phyloP scores from a whole-genome alignment of 768 basidiomycete species.

The Guyanaporus albipodus region DNA sequence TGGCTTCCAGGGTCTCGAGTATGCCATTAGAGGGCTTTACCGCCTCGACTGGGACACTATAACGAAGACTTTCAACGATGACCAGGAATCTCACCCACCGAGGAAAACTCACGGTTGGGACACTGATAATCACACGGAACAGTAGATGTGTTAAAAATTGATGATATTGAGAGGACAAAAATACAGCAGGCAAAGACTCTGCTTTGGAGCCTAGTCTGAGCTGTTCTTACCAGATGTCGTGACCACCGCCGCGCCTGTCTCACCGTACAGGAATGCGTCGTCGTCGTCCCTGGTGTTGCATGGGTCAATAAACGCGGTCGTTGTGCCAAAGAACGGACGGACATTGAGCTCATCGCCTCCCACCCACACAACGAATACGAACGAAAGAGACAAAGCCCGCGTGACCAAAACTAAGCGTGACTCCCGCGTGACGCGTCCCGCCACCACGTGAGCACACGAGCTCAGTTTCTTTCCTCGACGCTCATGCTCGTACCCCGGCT shows the following conservation, averaged over 20 bases:
- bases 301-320: slow-evolving; percentile 26
- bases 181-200: slow-evolving; percentile 33
- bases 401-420: slow-evolving; percentile 27
- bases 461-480: not conserved
- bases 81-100: slow-evolving; percentile 21
- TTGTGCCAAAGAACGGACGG: slow-evolving; percentile 20
- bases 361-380: slow-evolving; percentile 19
- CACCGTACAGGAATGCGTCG: slow-evolving; percentile 76
- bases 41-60: slow-evolving; percentile 40
- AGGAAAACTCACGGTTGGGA: slow-evolving; percentile 59
- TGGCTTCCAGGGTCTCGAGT: slow-evolving; percentile 47
- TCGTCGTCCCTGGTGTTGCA: slow-evolving; percentile 61
- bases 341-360: slow-evolving; percentile 26
- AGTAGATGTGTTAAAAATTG: slow-evolving; percentile 39
- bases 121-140: slow-evolving; percentile 45
- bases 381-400: slow-evolving; percentile 21
- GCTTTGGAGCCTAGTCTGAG: slow-evolving; percentile 25
- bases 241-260: slow-evolving; percentile 36
- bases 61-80: slow-evolving; percentile 20
- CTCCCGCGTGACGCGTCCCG: slow-evolving; percentile 17
- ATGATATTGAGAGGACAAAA: slow-evolving; percentile 33
- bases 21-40: slow-evolving; percentile 45
- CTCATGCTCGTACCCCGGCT: slow-evolving; percentile 12
- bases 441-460: not conserved
- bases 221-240: slow-evolving; percentile 46